phyloP scores from a whole-genome alignment of 805 yeast genomes.

The Brettanomyces anomalus region DNA sequence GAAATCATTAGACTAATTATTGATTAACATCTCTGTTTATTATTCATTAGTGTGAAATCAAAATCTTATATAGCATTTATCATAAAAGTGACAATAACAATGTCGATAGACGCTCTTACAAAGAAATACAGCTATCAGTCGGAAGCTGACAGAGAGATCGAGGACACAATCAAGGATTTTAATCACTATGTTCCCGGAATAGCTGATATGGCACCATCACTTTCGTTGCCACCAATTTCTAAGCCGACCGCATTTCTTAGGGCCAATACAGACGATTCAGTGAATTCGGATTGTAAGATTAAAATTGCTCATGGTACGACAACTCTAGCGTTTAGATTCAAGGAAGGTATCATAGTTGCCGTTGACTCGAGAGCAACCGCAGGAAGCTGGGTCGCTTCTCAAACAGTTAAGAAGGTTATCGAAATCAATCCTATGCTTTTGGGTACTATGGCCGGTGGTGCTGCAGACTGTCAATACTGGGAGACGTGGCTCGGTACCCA shows the following conservation, averaged over 20 bases:
- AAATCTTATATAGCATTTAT: too few species aligned
- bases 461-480: slow-evolving; percentile 99
- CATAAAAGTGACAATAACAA: slow-evolving; percentile 5
- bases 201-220: slow-evolving; percentile 42
- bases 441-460: slow-evolving; percentile 99
- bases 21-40: too few species aligned
- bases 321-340: slow-evolving; percentile 89
- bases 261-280: slow-evolving; percentile 95
- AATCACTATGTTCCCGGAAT: slow-evolving; percentile 11
- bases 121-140: slow-evolving; percentile 20
- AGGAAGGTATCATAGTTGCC: slow-evolving; percentile 93
- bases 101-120: slow-evolving; percentile 25
- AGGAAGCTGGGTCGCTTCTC: slow-evolving; percentile 97
- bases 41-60: too few species aligned
- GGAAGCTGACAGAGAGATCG: slow-evolving; percentile 16
- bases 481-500: slow-evolving; percentile 98
- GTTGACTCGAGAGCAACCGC: slow-evolving; percentile 98
- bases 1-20: too few species aligned
- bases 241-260: slow-evolving; percentile 87
- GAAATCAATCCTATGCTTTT: slow-evolving; percentile 90
- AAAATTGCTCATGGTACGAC: slow-evolving; percentile 99
- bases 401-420: slow-evolving; percentile 94
- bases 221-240: slow-evolving; percentile 73
- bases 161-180: slow-evolving; percentile 11
- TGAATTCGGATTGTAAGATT: slow-evolving; percentile 89